Evolutionary conservation across 495 filamentous ascomycete species (phyloP).

Genomic region (Trichoderma erinaceum): DNA sequence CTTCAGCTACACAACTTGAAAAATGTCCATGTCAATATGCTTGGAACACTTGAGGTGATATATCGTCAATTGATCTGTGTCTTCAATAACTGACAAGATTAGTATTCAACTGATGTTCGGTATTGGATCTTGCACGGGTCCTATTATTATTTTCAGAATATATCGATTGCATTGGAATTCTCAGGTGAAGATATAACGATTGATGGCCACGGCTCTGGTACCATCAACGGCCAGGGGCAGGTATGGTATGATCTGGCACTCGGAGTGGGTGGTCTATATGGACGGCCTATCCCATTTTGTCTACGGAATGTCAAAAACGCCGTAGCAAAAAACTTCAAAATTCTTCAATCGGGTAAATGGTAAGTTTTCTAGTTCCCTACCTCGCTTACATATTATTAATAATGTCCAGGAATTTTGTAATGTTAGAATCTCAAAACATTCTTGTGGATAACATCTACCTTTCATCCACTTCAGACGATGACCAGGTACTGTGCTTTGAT

Average conservation of each 20-base stretch:
- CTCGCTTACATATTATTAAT: not conserved
- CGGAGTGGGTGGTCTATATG: slow-evolving; percentile 14
- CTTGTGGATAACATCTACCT: slow-evolving; percentile 17
- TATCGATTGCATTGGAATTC: slow-evolving; percentile 35
- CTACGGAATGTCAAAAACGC: slow-evolving; percentile 19
- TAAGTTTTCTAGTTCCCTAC: not conserved
- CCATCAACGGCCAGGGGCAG: slow-evolving; percentile 20
- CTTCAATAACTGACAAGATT: not conserved
- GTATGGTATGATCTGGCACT: slow-evolving; percentile 22
- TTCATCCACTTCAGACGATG: slow-evolving; percentile 16
- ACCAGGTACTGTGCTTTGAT: not conserved
- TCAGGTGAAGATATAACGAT: slow-evolving; percentile 30
- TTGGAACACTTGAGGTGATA: slow-evolving; percentile 25
- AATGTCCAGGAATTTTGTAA: slow-evolving; percentile 11
- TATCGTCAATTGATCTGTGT: slow-evolving; percentile 24
- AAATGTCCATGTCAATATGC: slow-evolving; percentile 32
- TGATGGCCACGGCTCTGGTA: slow-evolving; percentile 18
- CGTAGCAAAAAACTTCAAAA: slow-evolving; percentile 16
- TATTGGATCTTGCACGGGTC: slow-evolving; percentile 40
- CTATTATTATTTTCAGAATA: slow-evolving; percentile 37
- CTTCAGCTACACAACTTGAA: slow-evolving; percentile 36
- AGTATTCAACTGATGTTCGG: slow-evolving; percentile 25
- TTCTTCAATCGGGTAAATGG: slow-evolving; percentile 18
- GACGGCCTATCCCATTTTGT: slow-evolving; percentile 20
- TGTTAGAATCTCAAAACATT: slow-evolving; percentile 16